A percentile compares a stretch with the other conserved stretches of the same genome.
phyloP scores from a whole-genome alignment of 2,329 filamentous ascomycete genomes.

The Grosmannia clavigera region DNA sequence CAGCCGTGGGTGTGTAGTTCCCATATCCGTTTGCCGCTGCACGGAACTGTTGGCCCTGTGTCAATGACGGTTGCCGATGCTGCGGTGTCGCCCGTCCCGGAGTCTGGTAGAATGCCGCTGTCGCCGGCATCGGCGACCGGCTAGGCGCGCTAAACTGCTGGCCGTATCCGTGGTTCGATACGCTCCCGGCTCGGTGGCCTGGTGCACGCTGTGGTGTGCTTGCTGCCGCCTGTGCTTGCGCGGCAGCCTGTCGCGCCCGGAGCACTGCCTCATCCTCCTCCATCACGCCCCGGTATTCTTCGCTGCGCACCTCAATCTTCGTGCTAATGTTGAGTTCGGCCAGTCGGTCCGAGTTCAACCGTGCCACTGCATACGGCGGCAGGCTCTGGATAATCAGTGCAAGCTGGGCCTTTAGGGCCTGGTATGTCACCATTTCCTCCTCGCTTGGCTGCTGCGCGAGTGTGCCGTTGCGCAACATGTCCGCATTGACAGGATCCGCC shows the following conservation, averaged over 20 bases:
- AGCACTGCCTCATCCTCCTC: slow-evolving; percentile 65
- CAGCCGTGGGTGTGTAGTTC: slow-evolving; percentile 36
- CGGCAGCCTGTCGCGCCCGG: slow-evolving; percentile 18
- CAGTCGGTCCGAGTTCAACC: slow-evolving; percentile 76
- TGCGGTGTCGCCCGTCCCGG: slow-evolving; percentile 28
- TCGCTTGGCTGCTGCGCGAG: slow-evolving; percentile 51
- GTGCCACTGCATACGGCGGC: slow-evolving; percentile 75
- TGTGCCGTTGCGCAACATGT: slow-evolving; percentile 55
- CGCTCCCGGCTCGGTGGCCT: slow-evolving; percentile 19
- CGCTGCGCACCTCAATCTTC: slow-evolving; percentile 59
- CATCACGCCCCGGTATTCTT: slow-evolving; percentile 66
- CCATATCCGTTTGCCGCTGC: slow-evolving; percentile 33
- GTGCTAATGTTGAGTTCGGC: slow-evolving; percentile 72
- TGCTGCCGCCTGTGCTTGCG: slow-evolving; percentile 16
- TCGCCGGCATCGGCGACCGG: slow-evolving; percentile 29
- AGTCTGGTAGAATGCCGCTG: slow-evolving; percentile 28
- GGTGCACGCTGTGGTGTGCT: slow-evolving; percentile 19
- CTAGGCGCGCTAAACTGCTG: slow-evolving; percentile 36
- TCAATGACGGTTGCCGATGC: slow-evolving; percentile 18
- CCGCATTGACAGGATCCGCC: slow-evolving; percentile 50
- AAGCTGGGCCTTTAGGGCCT: slow-evolving; percentile 64
- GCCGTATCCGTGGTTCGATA: slow-evolving; percentile 28
- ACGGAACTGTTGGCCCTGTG: slow-evolving; percentile 27
- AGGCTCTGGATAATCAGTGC: slow-evolving; percentile 60
- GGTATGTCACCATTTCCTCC: slow-evolving; percentile 50